A percentile compares a stretch with the other conserved stretches of the same genome.
phyloP scores from a whole-genome alignment of 192 early-diverging fungal genomes.

The Glomus cerebriforme region DNA sequence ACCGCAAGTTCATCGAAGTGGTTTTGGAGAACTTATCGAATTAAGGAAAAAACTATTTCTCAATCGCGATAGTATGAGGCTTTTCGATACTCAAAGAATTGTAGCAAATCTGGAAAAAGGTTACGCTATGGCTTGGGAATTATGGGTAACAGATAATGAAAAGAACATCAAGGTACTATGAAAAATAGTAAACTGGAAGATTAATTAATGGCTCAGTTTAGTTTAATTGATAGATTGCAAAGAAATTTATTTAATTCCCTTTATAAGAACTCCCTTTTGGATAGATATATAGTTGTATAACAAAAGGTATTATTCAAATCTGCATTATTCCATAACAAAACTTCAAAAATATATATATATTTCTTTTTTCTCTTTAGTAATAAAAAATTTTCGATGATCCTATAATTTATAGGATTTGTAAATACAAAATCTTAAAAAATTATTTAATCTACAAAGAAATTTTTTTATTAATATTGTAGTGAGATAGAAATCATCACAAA shows the following conservation, averaged over 20 bases:
- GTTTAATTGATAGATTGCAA: background rate
- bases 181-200: background rate
- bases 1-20: constrained; percentile 41
- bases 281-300: background rate
- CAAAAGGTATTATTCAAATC: background rate
- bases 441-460: background rate
- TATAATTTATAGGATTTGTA: background rate
- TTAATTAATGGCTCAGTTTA: background rate
- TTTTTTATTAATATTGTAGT: background rate
- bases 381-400: background rate
- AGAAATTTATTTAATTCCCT: too few relatives aligned
- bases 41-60: constrained; percentile 72
- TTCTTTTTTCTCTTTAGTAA: background rate
- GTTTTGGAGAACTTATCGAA: constrained; percentile 60
- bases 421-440: background rate
- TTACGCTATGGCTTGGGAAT: constrained; percentile 67
- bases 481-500: background rate
- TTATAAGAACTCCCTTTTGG: too few relatives aligned
- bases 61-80: constrained; percentile 70
- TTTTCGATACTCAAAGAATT: constrained; percentile 90
- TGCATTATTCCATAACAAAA: background rate
- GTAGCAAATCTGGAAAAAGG: constrained; percentile 82
- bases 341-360: background rate
- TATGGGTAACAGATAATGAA: constrained; percentile 67
- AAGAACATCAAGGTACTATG: background rate